phyloP scores from a whole-genome alignment of 257 asterid genomes.

The Nemophila menziesii region DNA sequence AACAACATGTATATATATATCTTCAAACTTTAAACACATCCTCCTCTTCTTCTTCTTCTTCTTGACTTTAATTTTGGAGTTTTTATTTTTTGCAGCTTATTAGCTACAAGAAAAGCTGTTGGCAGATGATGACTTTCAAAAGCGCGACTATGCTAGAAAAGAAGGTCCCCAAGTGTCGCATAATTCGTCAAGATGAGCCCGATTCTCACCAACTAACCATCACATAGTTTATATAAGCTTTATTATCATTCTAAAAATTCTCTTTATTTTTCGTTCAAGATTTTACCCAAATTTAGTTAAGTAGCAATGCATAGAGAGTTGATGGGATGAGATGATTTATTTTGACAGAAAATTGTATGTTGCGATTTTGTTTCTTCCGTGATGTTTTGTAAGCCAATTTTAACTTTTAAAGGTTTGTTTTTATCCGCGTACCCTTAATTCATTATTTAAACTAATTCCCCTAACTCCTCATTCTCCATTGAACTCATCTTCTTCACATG shows the following conservation, averaged over 20 bases:
- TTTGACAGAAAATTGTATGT: no score
- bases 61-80: neutral
- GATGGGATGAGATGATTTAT: no score
- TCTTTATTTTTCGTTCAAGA: neutral
- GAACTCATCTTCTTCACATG: no score
- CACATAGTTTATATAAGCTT: neutral
- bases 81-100: slow-evolving; percentile 33
- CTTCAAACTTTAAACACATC: no score
- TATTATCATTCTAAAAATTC: neutral
- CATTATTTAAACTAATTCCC: no score
- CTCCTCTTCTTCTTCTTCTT: neutral
- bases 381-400: no score
- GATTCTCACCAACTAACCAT: slow-evolving; percentile 30
- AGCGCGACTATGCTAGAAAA: slow-evolving; percentile 86
- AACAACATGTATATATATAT: slow-evolving; percentile 41
- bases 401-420: no score
- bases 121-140: slow-evolving; percentile 85
- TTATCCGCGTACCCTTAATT: no score
- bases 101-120: slow-evolving; percentile 55
- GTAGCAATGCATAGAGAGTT: no score
- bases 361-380: no score
- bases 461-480: no score
- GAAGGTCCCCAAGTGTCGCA: slow-evolving; percentile 54
- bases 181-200: slow-evolving; percentile 33
- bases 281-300: neutral